phyloP scores from a whole-genome alignment of 1,284 basidiomycete genomes.

The Ceratobasidium papillatum region DNA sequence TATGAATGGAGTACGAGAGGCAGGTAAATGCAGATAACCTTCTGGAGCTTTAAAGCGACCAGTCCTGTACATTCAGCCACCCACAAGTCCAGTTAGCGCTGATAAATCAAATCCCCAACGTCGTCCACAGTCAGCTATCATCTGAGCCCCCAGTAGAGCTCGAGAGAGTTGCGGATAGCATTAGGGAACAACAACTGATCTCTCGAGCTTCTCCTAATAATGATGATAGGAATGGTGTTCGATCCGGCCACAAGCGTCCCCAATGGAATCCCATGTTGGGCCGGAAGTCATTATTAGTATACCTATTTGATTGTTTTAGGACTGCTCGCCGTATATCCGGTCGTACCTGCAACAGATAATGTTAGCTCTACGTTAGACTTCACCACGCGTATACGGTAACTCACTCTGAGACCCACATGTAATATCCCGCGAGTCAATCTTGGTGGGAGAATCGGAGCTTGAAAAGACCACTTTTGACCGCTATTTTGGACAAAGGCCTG shows the following conservation, averaged over 20 bases:
- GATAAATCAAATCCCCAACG: too few species aligned
- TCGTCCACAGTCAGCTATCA: too few species aligned
- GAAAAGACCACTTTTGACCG: too few species aligned
- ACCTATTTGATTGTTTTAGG: not conserved
- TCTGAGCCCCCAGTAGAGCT: conserved; percentile 37
- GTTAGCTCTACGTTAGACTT: not conserved
- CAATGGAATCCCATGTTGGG: conserved; percentile 34
- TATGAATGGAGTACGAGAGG: too few species aligned
- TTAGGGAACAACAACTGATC: conserved; percentile 39
- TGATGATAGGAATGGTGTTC: conserved; percentile 39
- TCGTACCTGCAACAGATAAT: not conserved
- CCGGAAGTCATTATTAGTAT: not conserved
- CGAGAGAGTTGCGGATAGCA: conserved; percentile 27
- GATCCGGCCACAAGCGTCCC: conserved; percentile 33
- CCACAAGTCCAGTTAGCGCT: too few species aligned
- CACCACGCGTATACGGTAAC: not conserved
- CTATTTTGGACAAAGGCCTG: too few species aligned
- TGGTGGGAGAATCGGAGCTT: conserved; percentile 34
- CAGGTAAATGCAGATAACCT: too few species aligned
- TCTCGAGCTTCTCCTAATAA: conserved; percentile 32
- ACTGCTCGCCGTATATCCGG: conserved; percentile 10
- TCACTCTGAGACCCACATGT: conserved; percentile 38
- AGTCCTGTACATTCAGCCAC: too few species aligned
- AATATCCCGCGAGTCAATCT: conserved; percentile 42
- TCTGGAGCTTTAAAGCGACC: too few species aligned